phyloP scores from a whole-genome alignment of 257 asterid species.

The Solanum arcanum region DNA sequence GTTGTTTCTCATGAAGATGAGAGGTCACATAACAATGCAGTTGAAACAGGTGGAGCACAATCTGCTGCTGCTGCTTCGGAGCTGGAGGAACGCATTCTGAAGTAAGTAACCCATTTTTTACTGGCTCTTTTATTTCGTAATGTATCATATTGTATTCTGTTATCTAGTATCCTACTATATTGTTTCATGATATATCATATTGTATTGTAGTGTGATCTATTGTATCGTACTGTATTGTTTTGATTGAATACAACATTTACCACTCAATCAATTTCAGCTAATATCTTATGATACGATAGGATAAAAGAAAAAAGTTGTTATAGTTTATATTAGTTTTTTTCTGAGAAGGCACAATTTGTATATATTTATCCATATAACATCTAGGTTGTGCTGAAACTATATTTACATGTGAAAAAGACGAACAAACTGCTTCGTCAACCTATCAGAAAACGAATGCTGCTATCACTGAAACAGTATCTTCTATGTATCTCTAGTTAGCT shows the following conservation, averaged over 20 bases:
- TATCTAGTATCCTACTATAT: neutral
- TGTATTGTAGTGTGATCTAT: neutral
- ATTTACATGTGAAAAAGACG: neutral
- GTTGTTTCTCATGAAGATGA: conserved; percentile 30
- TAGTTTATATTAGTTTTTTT: neutral
- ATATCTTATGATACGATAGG: neutral
- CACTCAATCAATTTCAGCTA: neutral
- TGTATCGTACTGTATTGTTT: neutral
- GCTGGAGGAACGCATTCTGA: conserved; percentile 57
- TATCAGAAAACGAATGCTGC: neutral
- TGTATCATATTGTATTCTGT: neutral
- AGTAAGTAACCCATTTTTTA: conserved; percentile 32
- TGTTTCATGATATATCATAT: neutral
- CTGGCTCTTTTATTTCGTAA: neutral
- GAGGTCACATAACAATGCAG: conserved; percentile 22
- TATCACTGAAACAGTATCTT: neutral
- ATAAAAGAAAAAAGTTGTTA: neutral
- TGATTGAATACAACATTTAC: neutral
- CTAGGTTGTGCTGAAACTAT: neutral
- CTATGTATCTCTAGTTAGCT: neutral
- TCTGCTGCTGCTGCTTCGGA: conserved; percentile 32
- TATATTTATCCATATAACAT: neutral
- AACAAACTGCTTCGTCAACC: neutral
- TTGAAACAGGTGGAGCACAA: conserved; percentile 18
- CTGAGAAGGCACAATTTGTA: neutral